Percentiles rank a stretch among this genome's conserved stretches.
phyloP scores from a whole-genome alignment of 176 grass and related monocot species.

The Rhynchospora breviuscula region DNA sequence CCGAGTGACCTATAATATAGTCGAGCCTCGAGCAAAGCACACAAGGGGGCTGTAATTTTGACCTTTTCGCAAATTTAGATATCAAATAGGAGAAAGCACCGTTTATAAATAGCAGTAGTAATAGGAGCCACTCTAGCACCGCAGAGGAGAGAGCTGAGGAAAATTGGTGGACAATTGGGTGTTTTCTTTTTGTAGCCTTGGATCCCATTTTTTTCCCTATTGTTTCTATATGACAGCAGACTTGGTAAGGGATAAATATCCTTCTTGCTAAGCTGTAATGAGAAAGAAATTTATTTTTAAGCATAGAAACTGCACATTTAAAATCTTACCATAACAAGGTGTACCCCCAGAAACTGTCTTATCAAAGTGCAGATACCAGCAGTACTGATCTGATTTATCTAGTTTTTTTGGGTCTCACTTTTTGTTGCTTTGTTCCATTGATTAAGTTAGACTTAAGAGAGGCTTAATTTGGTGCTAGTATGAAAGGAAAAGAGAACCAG shows the following conservation, averaged over 20 bases:
- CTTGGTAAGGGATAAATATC: neutral
- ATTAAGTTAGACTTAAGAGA: neutral
- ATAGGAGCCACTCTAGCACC: slow-evolving; percentile 55
- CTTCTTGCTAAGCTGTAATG: slow-evolving; percentile 16
- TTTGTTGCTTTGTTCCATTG: neutral
- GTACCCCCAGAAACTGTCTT: neutral
- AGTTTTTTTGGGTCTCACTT: neutral
- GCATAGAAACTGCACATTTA: neutral
- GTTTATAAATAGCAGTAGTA: slow-evolving; percentile 59
- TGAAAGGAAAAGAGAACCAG: neutral
- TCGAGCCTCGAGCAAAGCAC: slow-evolving; percentile 66
- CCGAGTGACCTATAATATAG: slow-evolving; percentile 42
- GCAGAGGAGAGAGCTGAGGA: slow-evolving; percentile 40
- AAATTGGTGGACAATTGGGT: slow-evolving; percentile 24
- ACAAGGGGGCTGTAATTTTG: slow-evolving; percentile 63
- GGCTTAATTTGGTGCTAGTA: neutral
- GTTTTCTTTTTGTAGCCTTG: neutral
- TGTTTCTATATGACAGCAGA: slow-evolving; percentile 8
- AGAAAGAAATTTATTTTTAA: slow-evolving; percentile 12
- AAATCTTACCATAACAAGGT: neutral
- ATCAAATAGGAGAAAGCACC: slow-evolving; percentile 47
- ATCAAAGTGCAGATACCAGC: neutral
- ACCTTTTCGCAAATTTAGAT: slow-evolving; percentile 48
- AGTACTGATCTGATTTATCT: neutral
- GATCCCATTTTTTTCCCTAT: slow-evolving; percentile 35